Conservation (phyloP, 176 grass and related monocot genomes). For the Rhynchospora breviuscula region DNA sequence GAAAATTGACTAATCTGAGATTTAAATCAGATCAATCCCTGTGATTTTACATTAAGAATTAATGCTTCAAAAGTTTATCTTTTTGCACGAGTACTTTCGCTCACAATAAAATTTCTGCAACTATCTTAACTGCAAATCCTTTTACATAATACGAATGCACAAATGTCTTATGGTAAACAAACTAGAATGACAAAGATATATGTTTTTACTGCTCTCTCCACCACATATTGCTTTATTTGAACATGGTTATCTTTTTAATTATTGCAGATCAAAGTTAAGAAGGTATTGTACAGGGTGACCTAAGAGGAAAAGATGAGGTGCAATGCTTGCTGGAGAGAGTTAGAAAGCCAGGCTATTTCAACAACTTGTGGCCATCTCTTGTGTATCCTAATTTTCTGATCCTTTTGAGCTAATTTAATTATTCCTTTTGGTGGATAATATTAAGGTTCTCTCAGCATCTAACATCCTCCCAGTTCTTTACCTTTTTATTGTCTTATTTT, state of each 20-base stretch:
- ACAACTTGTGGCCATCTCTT: conserved; percentile 88
- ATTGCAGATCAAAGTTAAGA: conserved; percentile 12
- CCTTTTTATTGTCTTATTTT: not conserved
- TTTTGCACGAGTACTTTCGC: not conserved
- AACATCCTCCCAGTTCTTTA: not conserved
- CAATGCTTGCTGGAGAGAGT: conserved; percentile 82
- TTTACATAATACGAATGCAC: not conserved
- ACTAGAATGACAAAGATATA: not conserved
- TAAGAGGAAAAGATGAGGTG: conserved; percentile 57
- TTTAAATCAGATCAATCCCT: not conserved
- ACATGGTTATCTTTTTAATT: conserved; percentile 8
- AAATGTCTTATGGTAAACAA: not conserved
- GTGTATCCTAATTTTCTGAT: conserved; percentile 43
- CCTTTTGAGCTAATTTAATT: not conserved
- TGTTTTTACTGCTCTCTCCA: not conserved
- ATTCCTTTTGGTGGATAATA: not conserved
- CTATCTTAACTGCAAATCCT: not conserved
- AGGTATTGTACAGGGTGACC: not conserved
- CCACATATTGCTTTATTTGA: not conserved
- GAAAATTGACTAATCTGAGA: not conserved
- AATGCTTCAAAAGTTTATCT: not conserved
- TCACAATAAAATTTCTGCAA: not conserved
- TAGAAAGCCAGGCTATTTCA: conserved; percentile 71
- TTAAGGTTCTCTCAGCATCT: not conserved
- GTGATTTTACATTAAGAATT: not conserved